Conservation (phyloP, 2,329 filamentous ascomycete genomes). For the Anthostomella pinea region DNA sequence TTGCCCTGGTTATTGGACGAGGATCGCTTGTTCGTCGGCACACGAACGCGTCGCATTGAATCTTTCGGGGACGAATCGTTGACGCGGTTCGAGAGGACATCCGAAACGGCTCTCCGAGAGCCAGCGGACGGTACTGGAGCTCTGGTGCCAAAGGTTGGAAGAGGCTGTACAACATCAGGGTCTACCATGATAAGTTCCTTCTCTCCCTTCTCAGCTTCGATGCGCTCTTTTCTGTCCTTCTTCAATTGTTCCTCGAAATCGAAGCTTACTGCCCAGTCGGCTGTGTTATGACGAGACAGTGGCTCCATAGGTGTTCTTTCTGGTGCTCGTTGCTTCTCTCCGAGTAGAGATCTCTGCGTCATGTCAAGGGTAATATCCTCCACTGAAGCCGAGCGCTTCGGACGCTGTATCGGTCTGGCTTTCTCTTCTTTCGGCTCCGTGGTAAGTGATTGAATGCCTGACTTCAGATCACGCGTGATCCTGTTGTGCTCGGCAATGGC, state of each 20-base stretch:
- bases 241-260: conserved; percentile 27
- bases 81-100: conserved; percentile 22
- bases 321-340: conserved; percentile 8
- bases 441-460: conserved; percentile 25
- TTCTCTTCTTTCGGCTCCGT: conserved; percentile 22
- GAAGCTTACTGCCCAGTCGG: conserved; percentile 30
- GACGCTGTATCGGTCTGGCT: conserved; percentile 10
- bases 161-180: conserved; percentile 6
- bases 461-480: conserved; percentile 24
- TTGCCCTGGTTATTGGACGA: conserved; percentile 5
- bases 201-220: conserved; percentile 15
- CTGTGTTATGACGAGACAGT: conserved; percentile 5
- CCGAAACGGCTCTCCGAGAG: conserved; percentile 19
- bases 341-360: conserved; percentile 24
- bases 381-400: conserved; percentile 22
- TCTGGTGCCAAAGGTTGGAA: conserved; percentile 5
- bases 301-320: conserved; percentile 3
- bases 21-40: conserved; percentile 1
- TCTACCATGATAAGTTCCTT: conserved; percentile 17
- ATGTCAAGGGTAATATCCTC: conserved; percentile 29
- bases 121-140: conserved; percentile 8
- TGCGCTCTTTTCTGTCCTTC: conserved; percentile 20
- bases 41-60: conserved; percentile 3
- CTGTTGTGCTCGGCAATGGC: conserved; percentile 18
- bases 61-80: conserved; percentile 20